phyloP scores from a whole-genome alignment of 495 filamentous ascomycete species.

The Letharia lupina region DNA sequence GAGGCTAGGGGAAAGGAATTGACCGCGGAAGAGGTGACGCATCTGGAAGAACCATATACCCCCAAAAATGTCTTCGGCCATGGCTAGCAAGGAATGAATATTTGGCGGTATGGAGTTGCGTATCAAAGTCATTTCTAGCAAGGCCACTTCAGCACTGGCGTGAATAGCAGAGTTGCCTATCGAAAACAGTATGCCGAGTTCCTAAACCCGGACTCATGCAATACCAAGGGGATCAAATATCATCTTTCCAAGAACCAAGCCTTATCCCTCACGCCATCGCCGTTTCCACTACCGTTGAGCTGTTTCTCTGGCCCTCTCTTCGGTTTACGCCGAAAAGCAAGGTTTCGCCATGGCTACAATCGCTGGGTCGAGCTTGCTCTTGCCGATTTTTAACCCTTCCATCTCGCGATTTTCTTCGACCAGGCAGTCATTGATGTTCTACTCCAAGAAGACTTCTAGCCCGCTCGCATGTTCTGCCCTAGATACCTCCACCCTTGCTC shows the following conservation, averaged over 20 bases:
- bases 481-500: constrained; percentile 28
- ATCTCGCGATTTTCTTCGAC: constrained; percentile 18
- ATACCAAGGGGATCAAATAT: not conserved
- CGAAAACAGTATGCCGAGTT: not conserved
- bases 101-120: too few relatives aligned
- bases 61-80: constrained; percentile 37
- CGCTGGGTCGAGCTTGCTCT: too few relatives aligned
- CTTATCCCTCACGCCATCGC: not conserved
- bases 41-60: constrained; percentile 58
- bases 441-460: constrained; percentile 6
- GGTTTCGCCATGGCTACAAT: too few relatives aligned
- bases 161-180: not conserved
- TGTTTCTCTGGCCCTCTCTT: not conserved
- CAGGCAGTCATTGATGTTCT: constrained; percentile 12
- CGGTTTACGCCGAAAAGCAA: too few relatives aligned
- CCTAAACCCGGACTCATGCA: not conserved
- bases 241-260: not conserved
- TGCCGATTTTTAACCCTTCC: constrained; percentile 2
- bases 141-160: too few relatives aligned
- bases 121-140: too few relatives aligned
- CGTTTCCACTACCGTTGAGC: not conserved
- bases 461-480: not conserved
- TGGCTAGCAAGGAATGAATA: not conserved
- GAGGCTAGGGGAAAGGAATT: constrained; percentile 43
- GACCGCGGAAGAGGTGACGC: constrained; percentile 52